Percentiles rank a stretch among this genome's conserved stretches.
Conservation (phyloP, 2,329 filamentous ascomycete genomes). For the Rasamsonia emersonii region DNA sequence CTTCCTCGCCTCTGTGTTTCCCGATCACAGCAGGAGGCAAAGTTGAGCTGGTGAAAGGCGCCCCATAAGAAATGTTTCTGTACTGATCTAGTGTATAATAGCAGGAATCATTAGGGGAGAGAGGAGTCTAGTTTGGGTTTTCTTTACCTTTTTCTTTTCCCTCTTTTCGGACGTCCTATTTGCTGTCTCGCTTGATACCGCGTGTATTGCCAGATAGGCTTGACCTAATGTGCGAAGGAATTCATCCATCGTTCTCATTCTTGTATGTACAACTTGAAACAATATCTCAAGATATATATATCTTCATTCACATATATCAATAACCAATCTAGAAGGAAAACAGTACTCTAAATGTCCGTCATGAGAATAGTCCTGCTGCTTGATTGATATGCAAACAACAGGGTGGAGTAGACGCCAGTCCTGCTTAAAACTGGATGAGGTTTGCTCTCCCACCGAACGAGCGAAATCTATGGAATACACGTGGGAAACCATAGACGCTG, state of each 20-base stretch:
- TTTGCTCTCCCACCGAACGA: slow-evolving; percentile 41
- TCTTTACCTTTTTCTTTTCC: neutral
- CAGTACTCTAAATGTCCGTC: slow-evolving; percentile 31
- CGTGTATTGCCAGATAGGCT: neutral
- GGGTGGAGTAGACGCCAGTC: slow-evolving; percentile 43
- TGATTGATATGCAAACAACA: slow-evolving; percentile 30
- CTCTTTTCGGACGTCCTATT: neutral
- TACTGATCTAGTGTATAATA: neutral
- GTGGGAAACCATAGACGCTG: slow-evolving; percentile 26
- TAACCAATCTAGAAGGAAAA: neutral
- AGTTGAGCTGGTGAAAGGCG: neutral
- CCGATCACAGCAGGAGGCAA: neutral
- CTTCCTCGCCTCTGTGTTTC: neutral
- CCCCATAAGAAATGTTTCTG: neutral
- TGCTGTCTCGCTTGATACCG: neutral
- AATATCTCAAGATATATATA: neutral
- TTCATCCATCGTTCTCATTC: neutral
- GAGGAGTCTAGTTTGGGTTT: neutral
- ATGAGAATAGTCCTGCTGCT: slow-evolving; percentile 38
- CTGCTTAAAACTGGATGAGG: slow-evolving; percentile 41
- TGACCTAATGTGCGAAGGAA: neutral
- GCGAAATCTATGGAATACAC: slow-evolving; percentile 31
- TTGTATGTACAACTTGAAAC: neutral
- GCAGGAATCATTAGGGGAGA: neutral
- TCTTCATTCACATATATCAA: slow-evolving; percentile 1